Conservation (phyloP, 306 rosid species). For the Begonia masoniana region DNA sequence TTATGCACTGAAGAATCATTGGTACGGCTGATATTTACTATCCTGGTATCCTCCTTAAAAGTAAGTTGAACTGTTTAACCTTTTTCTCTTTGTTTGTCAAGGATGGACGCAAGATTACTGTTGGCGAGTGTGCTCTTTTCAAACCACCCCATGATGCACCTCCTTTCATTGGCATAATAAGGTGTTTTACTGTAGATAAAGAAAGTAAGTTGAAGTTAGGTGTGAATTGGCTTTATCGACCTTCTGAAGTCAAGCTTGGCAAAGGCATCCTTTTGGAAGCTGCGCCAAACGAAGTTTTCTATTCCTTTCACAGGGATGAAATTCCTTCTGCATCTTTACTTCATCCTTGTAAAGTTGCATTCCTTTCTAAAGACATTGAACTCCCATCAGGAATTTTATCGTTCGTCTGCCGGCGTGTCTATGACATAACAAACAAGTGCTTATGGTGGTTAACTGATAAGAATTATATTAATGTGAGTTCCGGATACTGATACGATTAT, state of each 20-base stretch:
- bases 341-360: constrained; percentile 91
- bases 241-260: constrained; percentile 56
- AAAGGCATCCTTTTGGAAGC: constrained; percentile 54
- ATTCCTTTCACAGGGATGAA: constrained; percentile 84
- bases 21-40: too few relatives aligned
- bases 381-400: constrained; percentile 68
- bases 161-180: constrained; percentile 69
- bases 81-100: constrained; percentile 8
- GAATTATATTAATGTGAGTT: constrained; percentile 65
- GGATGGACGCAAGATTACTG: constrained; percentile 62
- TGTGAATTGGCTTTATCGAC: constrained; percentile 79
- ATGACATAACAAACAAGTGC: constrained; percentile 66
- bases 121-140: constrained; percentile 85
- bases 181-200: constrained; percentile 29
- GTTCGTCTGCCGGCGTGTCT: constrained; percentile 78
- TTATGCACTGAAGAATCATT: too few relatives aligned
- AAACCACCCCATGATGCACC: constrained; percentile 52
- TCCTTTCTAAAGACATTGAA: constrained; percentile 62
- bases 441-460: constrained; percentile 84
- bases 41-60: background rate
- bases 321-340: constrained; percentile 63
- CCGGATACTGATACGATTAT: background rate
- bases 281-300: constrained; percentile 73
- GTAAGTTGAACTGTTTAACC: background rate
- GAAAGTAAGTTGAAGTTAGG: constrained; percentile 38